Conservation (phyloP, 2,329 filamentous ascomycete genomes). For the Apiospora aurea region DNA sequence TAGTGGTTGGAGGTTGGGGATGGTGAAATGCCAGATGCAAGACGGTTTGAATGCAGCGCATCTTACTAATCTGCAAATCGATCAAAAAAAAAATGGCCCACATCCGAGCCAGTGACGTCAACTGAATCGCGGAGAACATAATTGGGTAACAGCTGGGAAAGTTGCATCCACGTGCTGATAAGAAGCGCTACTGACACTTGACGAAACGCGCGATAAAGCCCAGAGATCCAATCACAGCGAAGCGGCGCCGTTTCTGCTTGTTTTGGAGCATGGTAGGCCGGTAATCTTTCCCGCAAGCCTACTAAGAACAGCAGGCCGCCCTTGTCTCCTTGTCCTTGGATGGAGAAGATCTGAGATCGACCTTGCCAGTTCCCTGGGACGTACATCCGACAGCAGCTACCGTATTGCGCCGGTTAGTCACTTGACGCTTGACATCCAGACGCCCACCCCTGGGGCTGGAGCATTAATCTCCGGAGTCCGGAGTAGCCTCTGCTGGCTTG, state of each 20-base stretch:
- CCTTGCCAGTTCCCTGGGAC: constrained; percentile 17
- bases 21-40: constrained; percentile 6
- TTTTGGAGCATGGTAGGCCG: background rate
- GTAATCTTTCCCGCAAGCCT: background rate
- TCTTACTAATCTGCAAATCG: constrained; percentile 5
- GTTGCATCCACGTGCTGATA: constrained; percentile 26
- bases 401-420: background rate
- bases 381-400: background rate
- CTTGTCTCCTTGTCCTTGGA: background rate
- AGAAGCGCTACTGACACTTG: constrained; percentile 22
- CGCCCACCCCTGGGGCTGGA: background rate
- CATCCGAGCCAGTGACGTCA: background rate
- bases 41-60: background rate
- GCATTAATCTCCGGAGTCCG: background rate
- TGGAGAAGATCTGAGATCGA: constrained; percentile 3
- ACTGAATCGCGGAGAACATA: background rate
- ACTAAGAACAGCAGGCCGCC: background rate
- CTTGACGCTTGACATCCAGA: background rate
- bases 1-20: constrained; percentile 10
- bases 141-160: background rate
- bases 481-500: constrained; percentile 15
- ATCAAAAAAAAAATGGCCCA: background rate
- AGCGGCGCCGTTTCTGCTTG: background rate
- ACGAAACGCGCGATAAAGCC: constrained; percentile 26
- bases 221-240: constrained; percentile 10